Evolutionary conservation across 2,329 filamentous ascomycete species (phyloP), one percentile per base, ranked within the genome.

Genomic region (Verticillium klebahnii): DNA sequence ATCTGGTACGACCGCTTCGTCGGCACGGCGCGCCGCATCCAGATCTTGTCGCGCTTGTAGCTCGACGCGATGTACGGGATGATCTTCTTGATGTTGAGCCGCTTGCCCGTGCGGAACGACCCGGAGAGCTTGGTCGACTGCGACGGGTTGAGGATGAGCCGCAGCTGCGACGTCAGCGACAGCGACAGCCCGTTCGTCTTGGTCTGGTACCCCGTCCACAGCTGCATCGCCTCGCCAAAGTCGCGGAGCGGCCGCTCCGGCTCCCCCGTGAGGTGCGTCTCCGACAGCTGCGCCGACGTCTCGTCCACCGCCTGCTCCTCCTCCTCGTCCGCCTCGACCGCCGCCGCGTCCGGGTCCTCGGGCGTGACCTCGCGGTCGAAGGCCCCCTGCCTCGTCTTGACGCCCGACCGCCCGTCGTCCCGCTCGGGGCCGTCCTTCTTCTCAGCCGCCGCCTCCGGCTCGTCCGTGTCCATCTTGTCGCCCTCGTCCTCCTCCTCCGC

Each of bases 21-120:
- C 1, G 96, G 96, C 58, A 97, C 88, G 37, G 87, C 89, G 61
- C 96, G 88, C 15, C 96, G 90, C 89, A 99, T 96, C 95, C 95
- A 99, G 77, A 99, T 99, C 82, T 99, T 99, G 85, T 99, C 95
- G 64, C 95, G 91, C 82, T 97, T 98, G 84, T 97, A 99, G 72
- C 91, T 89, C 0, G 93, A 98, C 1, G 96, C 95, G 69, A 99
- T 98, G 78, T 99, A 99, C 0, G 96, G 95, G 70, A 99, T 99
- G 77, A 99, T 99, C 68, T 94, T 92, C 78, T 98, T 98, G 81
- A 99, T 97, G 77, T 98, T 99, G 69, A 99, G 91, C 0, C 95
- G 90, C 75, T 99, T 99, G 65, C 95, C 95, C 0, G 95, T 99
- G 68, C 95, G 91, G 84, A 96, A 98, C 68, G 96, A 93, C 54